A percentile compares a stretch with the other conserved stretches of the same genome.
Conservation (phyloP, 768 basidiomycete genomes). For the Tylopilus vinaceipallidus region DNA sequence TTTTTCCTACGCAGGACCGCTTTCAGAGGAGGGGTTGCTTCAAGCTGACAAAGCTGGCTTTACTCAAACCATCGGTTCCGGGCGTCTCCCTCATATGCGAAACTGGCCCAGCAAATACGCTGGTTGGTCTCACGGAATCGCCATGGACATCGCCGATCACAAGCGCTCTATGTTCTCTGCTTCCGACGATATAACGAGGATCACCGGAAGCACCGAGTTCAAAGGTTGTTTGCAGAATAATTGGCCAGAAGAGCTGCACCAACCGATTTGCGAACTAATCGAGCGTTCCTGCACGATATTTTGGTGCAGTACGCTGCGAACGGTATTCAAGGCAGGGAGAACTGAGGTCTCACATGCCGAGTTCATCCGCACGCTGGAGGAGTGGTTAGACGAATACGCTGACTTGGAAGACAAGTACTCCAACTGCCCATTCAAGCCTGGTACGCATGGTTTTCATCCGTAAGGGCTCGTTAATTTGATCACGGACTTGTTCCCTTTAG, state of each 20-base stretch:
- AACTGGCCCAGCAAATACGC: conserved; percentile 2
- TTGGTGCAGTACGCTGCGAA: not conserved
- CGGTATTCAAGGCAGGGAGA: not conserved
- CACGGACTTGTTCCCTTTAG: too few relatives aligned
- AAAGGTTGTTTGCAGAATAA: not conserved
- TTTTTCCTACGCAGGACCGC: conserved; percentile 7
- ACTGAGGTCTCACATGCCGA: not conserved
- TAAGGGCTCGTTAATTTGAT: too few relatives aligned
- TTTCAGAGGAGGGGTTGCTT: not conserved
- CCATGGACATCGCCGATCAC: accelerated
- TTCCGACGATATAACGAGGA: not conserved
- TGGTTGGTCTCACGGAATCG: not conserved
- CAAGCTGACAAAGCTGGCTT: conserved; percentile 1
- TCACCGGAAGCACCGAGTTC: not conserved
- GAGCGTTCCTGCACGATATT: not conserved
- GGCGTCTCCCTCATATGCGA: not conserved
- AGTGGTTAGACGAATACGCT: too few relatives aligned
- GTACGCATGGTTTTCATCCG: too few relatives aligned
- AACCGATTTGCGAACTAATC: not conserved
- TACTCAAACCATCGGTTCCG: not conserved
- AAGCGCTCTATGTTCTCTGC: not conserved
- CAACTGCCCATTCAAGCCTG: too few relatives aligned
- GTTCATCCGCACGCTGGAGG: not conserved
- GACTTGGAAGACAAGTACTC: too few relatives aligned
- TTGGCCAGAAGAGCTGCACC: not conserved